Conservation (phyloP, 345 rosid genomes). For the Sapria himalayana region DNA sequence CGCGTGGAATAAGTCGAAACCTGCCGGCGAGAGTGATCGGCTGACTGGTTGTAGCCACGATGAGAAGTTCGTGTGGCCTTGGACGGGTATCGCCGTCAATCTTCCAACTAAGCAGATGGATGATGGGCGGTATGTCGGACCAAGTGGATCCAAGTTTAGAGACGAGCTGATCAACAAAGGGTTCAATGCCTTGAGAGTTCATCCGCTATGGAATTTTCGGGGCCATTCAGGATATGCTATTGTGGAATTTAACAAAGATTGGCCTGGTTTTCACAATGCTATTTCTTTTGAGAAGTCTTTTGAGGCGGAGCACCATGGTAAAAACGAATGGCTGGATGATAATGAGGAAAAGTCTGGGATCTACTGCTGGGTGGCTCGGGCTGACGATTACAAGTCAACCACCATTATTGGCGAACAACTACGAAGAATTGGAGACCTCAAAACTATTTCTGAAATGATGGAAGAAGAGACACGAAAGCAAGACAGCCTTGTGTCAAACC, state of each 20-base stretch:
- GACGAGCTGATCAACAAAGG: conserved; percentile 59
- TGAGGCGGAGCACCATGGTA: conserved; percentile 66
- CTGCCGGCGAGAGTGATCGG: conserved; percentile 11
- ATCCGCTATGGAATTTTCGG: conserved; percentile 56
- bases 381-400: conserved; percentile 49
- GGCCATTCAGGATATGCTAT: conserved; percentile 81
- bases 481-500: conserved; percentile 35
- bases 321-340: conserved; percentile 35
- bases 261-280: conserved; percentile 89
- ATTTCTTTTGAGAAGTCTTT: conserved; percentile 70
- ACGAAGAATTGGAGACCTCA: conserved; percentile 58
- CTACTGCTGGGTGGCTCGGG: conserved; percentile 87
- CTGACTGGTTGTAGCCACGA: conserved; percentile 23
- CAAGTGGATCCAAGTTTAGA: conserved; percentile 71
- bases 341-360: conserved; percentile 28
- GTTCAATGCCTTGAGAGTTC: conserved; percentile 67
- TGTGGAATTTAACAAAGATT: conserved; percentile 75
- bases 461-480: conserved; percentile 86
- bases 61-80: conserved; percentile 74
- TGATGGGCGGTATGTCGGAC: conserved; percentile 52
- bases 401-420: conserved; percentile 54
- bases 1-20: conserved; percentile 9
- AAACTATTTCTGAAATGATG: conserved; percentile 49
- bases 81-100: conserved; percentile 72
- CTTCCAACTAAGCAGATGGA: conserved; percentile 40